phyloP scores from a whole-genome alignment of 2,329 filamentous ascomycete species.

The Metarhizium anisopliae region DNA sequence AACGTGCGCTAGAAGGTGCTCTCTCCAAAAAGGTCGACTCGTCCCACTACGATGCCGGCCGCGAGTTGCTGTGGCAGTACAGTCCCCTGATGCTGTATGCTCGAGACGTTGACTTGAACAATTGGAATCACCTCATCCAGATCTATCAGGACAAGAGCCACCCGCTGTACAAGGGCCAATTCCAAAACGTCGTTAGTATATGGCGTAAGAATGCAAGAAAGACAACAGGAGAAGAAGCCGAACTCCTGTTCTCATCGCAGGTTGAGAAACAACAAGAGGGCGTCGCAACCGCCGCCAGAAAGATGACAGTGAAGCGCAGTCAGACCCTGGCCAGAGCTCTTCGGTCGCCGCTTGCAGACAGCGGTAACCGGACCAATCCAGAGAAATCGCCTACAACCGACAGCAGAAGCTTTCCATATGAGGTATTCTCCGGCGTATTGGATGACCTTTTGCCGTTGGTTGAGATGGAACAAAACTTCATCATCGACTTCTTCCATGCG shows the following conservation, averaged over 20 bases:
- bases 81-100: constrained; percentile 81
- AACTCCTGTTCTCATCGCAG: constrained; percentile 80
- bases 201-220: constrained; percentile 78
- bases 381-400: constrained; percentile 50
- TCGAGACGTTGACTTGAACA: constrained; percentile 69
- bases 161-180: constrained; percentile 72
- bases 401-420: constrained; percentile 63
- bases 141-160: constrained; percentile 73
- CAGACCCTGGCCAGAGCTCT: constrained; percentile 74
- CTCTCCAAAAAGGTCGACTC: constrained; percentile 60
- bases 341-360: constrained; percentile 58
- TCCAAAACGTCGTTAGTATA: constrained; percentile 64
- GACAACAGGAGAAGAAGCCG: constrained; percentile 65
- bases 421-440: constrained; percentile 71
- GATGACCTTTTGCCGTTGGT: constrained; percentile 77
- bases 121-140: constrained; percentile 73
- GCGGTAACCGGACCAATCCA: constrained; percentile 35
- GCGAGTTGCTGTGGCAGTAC: constrained; percentile 77
- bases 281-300: constrained; percentile 68
- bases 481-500: constrained; percentile 94
- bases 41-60: constrained; percentile 60
- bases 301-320: constrained; percentile 87
- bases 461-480: constrained; percentile 91
- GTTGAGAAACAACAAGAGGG: constrained; percentile 77
- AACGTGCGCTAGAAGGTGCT: constrained; percentile 52